phyloP scores from a whole-genome alignment of 2,329 filamentous ascomycete genomes.

The Aspergillus tamarii region DNA sequence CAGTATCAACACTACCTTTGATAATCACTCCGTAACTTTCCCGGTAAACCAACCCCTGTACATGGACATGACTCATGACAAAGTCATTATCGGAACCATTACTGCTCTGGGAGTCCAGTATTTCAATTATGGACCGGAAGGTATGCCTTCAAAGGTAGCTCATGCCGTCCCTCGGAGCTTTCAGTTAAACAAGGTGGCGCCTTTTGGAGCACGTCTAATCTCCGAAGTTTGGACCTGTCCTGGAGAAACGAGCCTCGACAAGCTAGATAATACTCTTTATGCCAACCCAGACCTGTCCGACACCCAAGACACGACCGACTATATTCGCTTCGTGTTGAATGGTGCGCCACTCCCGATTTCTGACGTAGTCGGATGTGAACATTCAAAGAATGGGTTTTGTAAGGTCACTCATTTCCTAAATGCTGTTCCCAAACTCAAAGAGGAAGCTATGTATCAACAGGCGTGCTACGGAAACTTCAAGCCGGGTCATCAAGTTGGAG shows the following conservation, averaged over 20 bases:
- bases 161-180: constrained; percentile 54
- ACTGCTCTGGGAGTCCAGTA: constrained; percentile 59
- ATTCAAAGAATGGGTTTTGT: constrained; percentile 34
- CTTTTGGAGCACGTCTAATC: constrained; percentile 59
- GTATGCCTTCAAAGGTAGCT: constrained; percentile 27
- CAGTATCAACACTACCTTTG: constrained; percentile 55
- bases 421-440: constrained; percentile 26
- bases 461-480: constrained; percentile 35
- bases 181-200: constrained; percentile 55
- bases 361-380: constrained; percentile 30
- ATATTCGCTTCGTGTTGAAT: constrained; percentile 38
- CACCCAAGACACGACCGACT: constrained; percentile 20
- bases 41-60: constrained; percentile 55
- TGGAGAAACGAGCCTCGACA: constrained; percentile 20
- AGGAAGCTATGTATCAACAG: constrained; percentile 32
- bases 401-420: constrained; percentile 28
- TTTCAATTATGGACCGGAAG: constrained; percentile 41
- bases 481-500: constrained; percentile 28
- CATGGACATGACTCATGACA: constrained; percentile 58
- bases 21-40: constrained; percentile 50
- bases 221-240: constrained; percentile 61
- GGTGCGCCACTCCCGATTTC: constrained; percentile 32
- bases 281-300: constrained; percentile 29
- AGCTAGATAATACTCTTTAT: constrained; percentile 45
- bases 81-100: constrained; percentile 55